A percentile compares a stretch with the other conserved stretches of the same genome.
phyloP scores from a whole-genome alignment of 352 stramenopile species.

The Phytophthora hybrid region DNA sequence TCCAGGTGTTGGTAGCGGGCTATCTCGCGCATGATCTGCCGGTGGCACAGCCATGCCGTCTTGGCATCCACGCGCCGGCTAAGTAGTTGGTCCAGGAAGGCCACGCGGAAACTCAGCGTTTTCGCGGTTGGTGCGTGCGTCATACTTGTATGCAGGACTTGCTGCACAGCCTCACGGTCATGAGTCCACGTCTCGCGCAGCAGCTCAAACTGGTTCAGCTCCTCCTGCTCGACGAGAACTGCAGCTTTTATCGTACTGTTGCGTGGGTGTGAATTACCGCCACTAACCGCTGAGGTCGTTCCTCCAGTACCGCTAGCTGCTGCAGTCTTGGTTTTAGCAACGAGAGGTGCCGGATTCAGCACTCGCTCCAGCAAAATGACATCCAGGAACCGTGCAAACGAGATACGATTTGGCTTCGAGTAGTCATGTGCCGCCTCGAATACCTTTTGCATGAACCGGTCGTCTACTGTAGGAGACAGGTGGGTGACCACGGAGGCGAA shows the following conservation, averaged over 20 bases:
- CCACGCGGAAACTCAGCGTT: slow-evolving; percentile 68
- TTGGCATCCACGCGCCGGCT: slow-evolving; percentile 73
- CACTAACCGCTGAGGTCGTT: not conserved
- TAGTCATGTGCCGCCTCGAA: slow-evolving; percentile 72
- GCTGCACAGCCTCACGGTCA: slow-evolving; percentile 59
- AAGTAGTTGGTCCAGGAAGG: slow-evolving; percentile 74
- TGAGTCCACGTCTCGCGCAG: slow-evolving; percentile 75
- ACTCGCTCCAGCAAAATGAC: slow-evolving; percentile 65
- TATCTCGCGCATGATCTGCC: slow-evolving; percentile 82
- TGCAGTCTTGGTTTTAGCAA: slow-evolving; percentile 33
- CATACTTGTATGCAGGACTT: slow-evolving; percentile 58
- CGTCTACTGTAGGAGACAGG: slow-evolving; percentile 58
- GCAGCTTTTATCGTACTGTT: slow-evolving; percentile 15
- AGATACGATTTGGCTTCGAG: slow-evolving; percentile 66
- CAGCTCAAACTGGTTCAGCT: slow-evolving; percentile 77
- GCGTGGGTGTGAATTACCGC: not conserved
- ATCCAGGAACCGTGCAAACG: slow-evolving; percentile 67
- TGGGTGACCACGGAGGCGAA: slow-evolving; percentile 72
- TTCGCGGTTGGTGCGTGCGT: slow-evolving; percentile 65
- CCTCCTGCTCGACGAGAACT: slow-evolving; percentile 60
- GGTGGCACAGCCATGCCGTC: slow-evolving; percentile 83
- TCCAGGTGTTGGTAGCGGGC: slow-evolving; percentile 74
- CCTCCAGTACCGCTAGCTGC: slow-evolving; percentile 2
- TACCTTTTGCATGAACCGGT: slow-evolving; percentile 64
- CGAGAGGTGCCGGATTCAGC: slow-evolving; percentile 42